Conservation (phyloP, 2,329 filamentous ascomycete species). For the Stagonosporopsis rhizophila region DNA sequence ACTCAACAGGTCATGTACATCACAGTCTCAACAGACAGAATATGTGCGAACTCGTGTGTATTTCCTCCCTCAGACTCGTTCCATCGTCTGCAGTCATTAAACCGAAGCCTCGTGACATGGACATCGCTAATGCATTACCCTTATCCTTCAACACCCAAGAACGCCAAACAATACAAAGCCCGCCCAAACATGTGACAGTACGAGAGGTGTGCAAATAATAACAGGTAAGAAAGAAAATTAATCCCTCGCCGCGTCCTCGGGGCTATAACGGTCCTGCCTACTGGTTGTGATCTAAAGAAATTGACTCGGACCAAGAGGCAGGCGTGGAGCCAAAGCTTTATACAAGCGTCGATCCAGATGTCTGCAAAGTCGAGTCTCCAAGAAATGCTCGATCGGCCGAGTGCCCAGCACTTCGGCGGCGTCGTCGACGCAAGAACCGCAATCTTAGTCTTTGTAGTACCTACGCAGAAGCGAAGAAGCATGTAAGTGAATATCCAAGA, state of each 20-base stretch:
- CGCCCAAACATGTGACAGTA: constrained; percentile 6
- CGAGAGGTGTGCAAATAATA: neutral
- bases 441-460: constrained; percentile 35
- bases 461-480: constrained; percentile 35
- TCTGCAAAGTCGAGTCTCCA: neutral
- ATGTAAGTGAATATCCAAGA: constrained; percentile 37
- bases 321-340: constrained; percentile 1
- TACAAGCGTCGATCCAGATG: constrained; percentile 8
- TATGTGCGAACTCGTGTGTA: constrained; percentile 3
- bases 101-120: neutral
- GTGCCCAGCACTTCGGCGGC: constrained; percentile 15
- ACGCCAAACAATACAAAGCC: constrained; percentile 13
- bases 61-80: constrained; percentile 5
- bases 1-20: no score
- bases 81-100: constrained; percentile 11
- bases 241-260: neutral
- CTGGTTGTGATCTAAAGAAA: constrained; percentile 4
- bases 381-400: constrained; percentile 1
- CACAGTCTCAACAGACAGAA: no score
- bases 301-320: constrained; percentile 2
- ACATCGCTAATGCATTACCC: constrained; percentile 4
- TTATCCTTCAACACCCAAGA: neutral
- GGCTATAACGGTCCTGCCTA: neutral
- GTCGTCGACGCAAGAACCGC: constrained; percentile 25
- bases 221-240: constrained; percentile 3